Percentiles rank a stretch among this genome's conserved stretches.
phyloP scores from a whole-genome alignment of 192 early-diverging fungal species.

The Linnemannia hyalina region DNA sequence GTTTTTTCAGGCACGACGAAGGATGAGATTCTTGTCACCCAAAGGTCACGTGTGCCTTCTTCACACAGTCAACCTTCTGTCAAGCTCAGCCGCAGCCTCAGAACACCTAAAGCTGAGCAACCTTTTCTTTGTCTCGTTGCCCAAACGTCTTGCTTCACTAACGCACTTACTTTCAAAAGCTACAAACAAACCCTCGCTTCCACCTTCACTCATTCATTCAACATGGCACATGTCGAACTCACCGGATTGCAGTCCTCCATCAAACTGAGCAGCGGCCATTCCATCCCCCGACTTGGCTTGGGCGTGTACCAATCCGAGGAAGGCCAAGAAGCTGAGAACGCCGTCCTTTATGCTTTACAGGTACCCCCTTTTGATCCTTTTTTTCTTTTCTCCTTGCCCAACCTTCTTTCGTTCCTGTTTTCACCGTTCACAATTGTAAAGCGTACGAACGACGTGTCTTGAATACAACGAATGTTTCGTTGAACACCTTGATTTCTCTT shows the following conservation, averaged over 20 bases:
- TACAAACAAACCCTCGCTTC: background rate
- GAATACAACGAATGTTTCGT: no score
- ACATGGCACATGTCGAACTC: conserved; percentile 23
- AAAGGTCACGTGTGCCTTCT: no score
- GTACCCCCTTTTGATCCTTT: background rate
- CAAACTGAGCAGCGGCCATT: conserved; percentile 19
- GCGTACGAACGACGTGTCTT: background rate
- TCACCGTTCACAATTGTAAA: background rate
- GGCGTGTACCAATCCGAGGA: conserved; percentile 56
- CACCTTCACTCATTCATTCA: background rate
- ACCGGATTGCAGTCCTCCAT: conserved; percentile 21
- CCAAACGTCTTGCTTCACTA: no score
- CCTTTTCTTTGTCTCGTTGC: no score
- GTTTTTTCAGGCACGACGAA: no score
- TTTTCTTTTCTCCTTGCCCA: background rate
- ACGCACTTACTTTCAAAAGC: background rate
- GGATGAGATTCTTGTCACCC: no score
- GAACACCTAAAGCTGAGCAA: no score
- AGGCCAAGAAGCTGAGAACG: conserved; percentile 49
- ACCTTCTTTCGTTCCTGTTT: background rate
- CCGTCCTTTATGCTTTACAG: conserved; percentile 60
- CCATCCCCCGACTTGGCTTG: conserved; percentile 53
- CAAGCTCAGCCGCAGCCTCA: no score
- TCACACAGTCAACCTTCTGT: no score
- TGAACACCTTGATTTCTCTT: background rate